Percentiles rank a stretch among this genome's conserved stretches.
Conservation (phyloP, 768 basidiomycete species). For the Cystofilobasidium bisporidii region DNA sequence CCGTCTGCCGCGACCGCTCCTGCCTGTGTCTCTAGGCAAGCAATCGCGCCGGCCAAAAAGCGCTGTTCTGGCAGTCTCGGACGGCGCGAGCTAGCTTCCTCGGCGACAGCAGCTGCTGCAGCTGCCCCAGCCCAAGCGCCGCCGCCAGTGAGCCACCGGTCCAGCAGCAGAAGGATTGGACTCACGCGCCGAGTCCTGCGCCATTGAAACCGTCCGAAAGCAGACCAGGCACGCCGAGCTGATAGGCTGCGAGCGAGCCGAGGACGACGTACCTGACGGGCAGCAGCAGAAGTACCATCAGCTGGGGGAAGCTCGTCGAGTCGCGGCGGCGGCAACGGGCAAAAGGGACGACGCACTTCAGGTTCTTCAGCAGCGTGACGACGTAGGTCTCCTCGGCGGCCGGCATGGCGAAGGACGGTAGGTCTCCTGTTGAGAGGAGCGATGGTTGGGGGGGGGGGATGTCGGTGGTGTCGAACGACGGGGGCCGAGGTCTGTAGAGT, state of each 20-base stretch:
- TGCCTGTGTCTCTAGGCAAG: no score
- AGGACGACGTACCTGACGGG: constrained; percentile 11
- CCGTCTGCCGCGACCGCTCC: no score
- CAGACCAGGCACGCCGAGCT: background rate
- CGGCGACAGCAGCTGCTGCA: no score
- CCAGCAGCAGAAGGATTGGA: background rate
- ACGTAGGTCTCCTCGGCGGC: background rate
- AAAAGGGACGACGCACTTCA: constrained; percentile 3
- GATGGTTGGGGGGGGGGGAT: no score
- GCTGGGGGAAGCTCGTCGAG: background rate
- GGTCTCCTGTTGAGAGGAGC: no score
- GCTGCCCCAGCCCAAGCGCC: no score
- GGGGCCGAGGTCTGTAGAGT: no score
- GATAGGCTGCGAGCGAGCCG: background rate
- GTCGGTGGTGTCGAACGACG: background rate
- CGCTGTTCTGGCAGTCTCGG: no score
- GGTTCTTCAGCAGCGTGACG: constrained; percentile 14
- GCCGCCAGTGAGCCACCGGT: no score
- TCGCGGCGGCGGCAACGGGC: background rate
- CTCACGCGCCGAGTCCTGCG: constrained; percentile 5
- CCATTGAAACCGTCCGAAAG: background rate
- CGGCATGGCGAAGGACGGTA: background rate
- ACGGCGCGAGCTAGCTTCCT: no score
- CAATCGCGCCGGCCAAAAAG: no score
- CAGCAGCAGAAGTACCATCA: background rate